These are phyloP conservation scores for Epichloe typhina DNA, from an alignment of 2,329 filamentous ascomycete genomes.

Conservation along the genomic window DNA sequence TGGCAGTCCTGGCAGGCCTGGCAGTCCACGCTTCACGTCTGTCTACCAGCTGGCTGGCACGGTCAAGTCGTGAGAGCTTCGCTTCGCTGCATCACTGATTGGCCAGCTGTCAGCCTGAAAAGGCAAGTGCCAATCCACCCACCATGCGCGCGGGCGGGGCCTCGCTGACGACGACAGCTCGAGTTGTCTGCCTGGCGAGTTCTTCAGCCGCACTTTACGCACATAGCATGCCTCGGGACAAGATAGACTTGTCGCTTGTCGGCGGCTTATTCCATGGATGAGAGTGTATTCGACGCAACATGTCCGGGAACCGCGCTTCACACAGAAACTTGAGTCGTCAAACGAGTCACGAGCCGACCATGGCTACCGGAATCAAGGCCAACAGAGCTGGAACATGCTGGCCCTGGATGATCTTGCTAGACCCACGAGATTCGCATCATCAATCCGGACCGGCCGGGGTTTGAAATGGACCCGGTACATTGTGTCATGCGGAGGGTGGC, in stretches of 20 bases:
- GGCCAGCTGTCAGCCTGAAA: neutral
- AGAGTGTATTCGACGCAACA: too few species aligned
- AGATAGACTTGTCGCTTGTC: too few species aligned
- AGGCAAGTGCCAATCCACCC: neutral
- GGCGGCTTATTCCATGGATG: too few species aligned
- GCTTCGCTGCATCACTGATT: conserved; percentile 2
- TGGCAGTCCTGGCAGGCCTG: too few species aligned
- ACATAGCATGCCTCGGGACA: neutral
- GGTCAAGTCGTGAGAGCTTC: neutral
- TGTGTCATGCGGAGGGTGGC: neutral
- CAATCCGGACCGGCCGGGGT: conserved; percentile 20
- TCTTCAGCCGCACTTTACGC: too few species aligned
- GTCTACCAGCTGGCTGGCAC: too few species aligned
- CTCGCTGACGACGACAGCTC: too few species aligned
- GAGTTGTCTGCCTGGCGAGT: too few species aligned
- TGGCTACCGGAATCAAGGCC: conserved; percentile 16
- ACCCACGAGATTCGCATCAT: conserved; percentile 20
- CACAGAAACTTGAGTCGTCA: too few species aligned
- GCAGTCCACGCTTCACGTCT: too few species aligned
- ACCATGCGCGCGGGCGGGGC: too few species aligned
- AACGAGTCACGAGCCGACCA: conserved; percentile 11
- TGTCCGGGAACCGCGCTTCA: too few species aligned
- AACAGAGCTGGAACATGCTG: conserved; percentile 14
- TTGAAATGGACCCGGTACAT: conserved; percentile 14
- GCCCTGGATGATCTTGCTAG: conserved; percentile 21